Percentiles rank a stretch among this genome's conserved stretches.
Conservation (phyloP, 1,284 basidiomycete species). For the Trichosporon sp. region DNA sequence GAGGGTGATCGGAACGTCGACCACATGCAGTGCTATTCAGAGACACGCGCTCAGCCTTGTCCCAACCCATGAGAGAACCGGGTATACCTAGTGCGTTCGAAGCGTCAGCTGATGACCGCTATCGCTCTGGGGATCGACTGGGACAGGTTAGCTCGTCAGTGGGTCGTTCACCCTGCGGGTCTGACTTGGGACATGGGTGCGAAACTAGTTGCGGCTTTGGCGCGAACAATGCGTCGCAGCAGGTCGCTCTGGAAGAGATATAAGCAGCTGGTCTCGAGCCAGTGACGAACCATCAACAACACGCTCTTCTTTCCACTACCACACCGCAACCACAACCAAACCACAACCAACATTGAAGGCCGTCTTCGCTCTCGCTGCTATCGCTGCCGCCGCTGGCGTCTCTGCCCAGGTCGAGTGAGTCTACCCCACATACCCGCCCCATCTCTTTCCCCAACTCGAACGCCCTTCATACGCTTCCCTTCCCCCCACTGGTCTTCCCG, state of each 20-base stretch:
- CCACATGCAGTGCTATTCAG: neutral
- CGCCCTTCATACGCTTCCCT: no score
- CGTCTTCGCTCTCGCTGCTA: conserved; percentile 7
- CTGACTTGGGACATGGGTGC: no score
- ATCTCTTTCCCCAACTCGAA: no score
- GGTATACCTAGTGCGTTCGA: neutral
- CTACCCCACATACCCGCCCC: neutral
- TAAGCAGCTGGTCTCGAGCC: neutral
- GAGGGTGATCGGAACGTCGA: neutral
- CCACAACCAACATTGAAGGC: neutral
- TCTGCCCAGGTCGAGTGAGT: conserved; percentile 9
- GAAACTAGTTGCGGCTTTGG: no score
- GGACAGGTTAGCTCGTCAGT: no score
- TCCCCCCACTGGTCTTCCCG: no score
- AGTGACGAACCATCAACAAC: neutral
- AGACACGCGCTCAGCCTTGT: neutral
- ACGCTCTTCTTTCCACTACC: neutral
- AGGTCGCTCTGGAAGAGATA: neutral
- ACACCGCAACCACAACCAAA: neutral
- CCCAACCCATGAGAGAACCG: neutral
- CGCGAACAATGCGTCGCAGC: neutral
- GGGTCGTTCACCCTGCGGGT: no score
- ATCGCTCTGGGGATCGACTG: neutral
- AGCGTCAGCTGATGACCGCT: neutral
- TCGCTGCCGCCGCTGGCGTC: conserved; percentile 3